Conservation (phyloP, 2,329 filamentous ascomycete genomes). For the Malbranchea cinnamomea region DNA sequence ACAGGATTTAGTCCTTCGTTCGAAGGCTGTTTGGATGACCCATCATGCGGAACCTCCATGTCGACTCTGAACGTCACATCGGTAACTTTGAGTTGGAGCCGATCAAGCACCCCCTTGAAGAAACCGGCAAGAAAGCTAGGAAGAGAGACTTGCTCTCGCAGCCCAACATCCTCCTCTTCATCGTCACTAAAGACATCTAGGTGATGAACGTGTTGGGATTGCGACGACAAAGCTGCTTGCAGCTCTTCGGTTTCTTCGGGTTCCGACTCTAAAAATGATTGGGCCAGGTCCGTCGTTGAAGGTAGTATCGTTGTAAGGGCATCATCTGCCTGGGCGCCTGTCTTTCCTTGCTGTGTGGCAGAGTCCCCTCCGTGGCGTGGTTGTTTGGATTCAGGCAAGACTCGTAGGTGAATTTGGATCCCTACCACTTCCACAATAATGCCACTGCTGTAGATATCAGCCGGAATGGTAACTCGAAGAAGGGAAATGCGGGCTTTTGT, state of each 20-base stretch:
- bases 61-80: slow-evolving; percentile 39
- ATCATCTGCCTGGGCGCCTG: not conserved
- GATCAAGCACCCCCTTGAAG: slow-evolving; percentile 42
- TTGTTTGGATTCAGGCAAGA: slow-evolving; percentile 37
- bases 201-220: slow-evolving; percentile 36
- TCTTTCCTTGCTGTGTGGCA: not conserved
- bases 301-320: slow-evolving; percentile 29
- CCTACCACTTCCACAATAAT: slow-evolving; percentile 73
- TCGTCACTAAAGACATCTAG: slow-evolving; percentile 32
- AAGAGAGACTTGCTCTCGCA: slow-evolving; percentile 38
- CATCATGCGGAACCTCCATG: slow-evolving; percentile 30
- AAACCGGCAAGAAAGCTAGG: slow-evolving; percentile 46
- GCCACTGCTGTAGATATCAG: slow-evolving; percentile 73
- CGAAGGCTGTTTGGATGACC: slow-evolving; percentile 18
- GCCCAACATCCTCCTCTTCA: slow-evolving; percentile 37
- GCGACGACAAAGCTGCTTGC: slow-evolving; percentile 39
- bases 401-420: slow-evolving; percentile 53
- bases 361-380: not conserved
- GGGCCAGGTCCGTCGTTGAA: slow-evolving; percentile 42
- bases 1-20: slow-evolving; percentile 24
- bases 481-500: slow-evolving; percentile 59
- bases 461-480: slow-evolving; percentile 68
- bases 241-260: slow-evolving; percentile 44
- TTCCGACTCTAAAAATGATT: slow-evolving; percentile 46
- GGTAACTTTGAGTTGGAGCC: slow-evolving; percentile 38